Conservation (phyloP, 805 yeast species). For the Babjeviella inositovora region DNA sequence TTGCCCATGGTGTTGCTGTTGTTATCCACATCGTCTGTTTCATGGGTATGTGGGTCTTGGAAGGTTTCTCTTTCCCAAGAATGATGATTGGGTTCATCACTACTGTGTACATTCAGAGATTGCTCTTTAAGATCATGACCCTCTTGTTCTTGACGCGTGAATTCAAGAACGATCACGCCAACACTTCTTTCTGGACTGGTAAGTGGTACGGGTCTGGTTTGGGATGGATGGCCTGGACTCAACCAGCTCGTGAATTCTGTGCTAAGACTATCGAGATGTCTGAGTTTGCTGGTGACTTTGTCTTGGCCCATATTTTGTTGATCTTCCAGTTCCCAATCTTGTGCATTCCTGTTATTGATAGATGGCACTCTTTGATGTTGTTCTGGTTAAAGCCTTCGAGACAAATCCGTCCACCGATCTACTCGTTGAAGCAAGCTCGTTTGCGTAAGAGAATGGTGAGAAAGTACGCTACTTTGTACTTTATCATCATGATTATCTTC, state of each 20-base stretch:
- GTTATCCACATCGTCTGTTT: slow-evolving; percentile 14
- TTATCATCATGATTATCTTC: slow-evolving; percentile 19
- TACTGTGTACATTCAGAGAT: slow-evolving; percentile 17
- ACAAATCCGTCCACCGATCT: slow-evolving; percentile 18
- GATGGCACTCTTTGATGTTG: slow-evolving; percentile 28
- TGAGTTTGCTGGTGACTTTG: slow-evolving; percentile 28
- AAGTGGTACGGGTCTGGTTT: slow-evolving; percentile 22
- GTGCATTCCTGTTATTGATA: slow-evolving; percentile 28
- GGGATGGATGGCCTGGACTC: slow-evolving; percentile 19
- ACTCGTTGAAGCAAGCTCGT: slow-evolving; percentile 17
- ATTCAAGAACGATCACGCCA: slow-evolving; percentile 17
- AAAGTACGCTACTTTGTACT: slow-evolving; percentile 28
- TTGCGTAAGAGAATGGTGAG: slow-evolving; percentile 21
- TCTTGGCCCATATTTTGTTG: slow-evolving; percentile 23
- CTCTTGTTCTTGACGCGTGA: slow-evolving; percentile 21
- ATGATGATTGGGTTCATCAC: slow-evolving; percentile 20
- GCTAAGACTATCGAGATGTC: slow-evolving; percentile 28
- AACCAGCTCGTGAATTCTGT: slow-evolving; percentile 26
- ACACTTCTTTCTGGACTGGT: slow-evolving; percentile 40
- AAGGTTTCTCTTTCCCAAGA: slow-evolving; percentile 22
- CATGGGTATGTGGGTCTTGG: slow-evolving; percentile 19
- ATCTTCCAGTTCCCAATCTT: slow-evolving; percentile 20
- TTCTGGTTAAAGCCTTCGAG: slow-evolving; percentile 29
- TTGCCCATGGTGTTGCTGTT: slow-evolving; percentile 19
- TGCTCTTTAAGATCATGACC: slow-evolving; percentile 14